Base-by-base conservation (phyloP, 2,329 filamentous ascomycete species). In the Aspergillus pseudonomiae region DNA sequence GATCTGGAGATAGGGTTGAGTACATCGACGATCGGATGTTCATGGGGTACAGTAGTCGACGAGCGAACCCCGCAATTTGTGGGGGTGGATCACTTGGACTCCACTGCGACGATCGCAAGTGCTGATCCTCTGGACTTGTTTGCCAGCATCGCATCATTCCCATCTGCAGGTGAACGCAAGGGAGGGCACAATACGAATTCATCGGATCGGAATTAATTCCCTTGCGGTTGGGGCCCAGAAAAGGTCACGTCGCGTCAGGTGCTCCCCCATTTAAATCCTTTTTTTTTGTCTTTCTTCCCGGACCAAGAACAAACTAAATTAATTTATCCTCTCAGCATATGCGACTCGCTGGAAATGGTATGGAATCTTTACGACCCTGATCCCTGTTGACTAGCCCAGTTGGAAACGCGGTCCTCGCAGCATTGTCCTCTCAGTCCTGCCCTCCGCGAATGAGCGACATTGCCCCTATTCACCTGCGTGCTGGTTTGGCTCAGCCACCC, bases 361-460 rank as follows among this genome's bases (percentile, higher is more conserved):
- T 55, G 14, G 52, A 41, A 55, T 19, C 19, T 14, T 2, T 5
- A 21, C 32, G 14, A 21, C 4, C 34, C 32, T 39, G 24, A 48
- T 12, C 52, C 52, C 21, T 24, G 52, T 24, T 39, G 11, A 55
- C n/a, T 55, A 32, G 32, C 26, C 21, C 12, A 36, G 21, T 45
- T 57, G 24, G 4, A 24, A 45, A 43, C 26, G 9, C 6, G 9
- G 30, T 46, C 14, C 48, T 54, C 34, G 30, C 50, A 54, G 46
- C 36, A 54, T 30, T 9, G 45, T 24, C 21, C 19, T n/a, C 7
- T 59, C 45, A 26, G n/a, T 24, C 4, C 19, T 19, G 41, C 9
- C 14, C 45, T 52, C 57, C 39, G 21, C 57, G 57, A 59, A 59
- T 59, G 57, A 59, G 24, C 21, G 45, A 52, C 19, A 34, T 52